Conservation (phyloP, 2,329 filamentous ascomycete genomes). For the Calonectria pauciramosa region DNA sequence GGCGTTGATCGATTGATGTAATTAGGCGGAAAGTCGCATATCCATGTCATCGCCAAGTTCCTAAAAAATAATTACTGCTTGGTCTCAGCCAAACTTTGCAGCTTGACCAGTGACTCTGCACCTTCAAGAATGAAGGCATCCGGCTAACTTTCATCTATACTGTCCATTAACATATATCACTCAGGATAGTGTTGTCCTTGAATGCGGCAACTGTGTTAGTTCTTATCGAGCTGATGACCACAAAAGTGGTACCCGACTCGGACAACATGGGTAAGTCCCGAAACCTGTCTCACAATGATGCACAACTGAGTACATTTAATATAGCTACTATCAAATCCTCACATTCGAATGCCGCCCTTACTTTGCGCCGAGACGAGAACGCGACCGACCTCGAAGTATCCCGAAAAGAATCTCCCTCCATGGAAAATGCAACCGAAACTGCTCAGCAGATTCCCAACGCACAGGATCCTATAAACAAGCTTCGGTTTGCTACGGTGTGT, state of each 20-base stretch:
- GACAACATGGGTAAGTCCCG: not conserved
- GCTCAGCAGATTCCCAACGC: conserved; percentile 60
- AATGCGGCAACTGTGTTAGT: not conserved
- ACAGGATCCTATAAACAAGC: conserved; percentile 79
- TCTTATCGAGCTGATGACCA: not conserved
- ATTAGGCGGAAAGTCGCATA: too few species aligned
- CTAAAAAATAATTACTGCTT: too few species aligned
- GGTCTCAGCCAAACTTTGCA: not conserved
- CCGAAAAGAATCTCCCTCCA: too few species aligned
- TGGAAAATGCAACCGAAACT: not conserved
- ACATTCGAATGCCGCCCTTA: too few species aligned
- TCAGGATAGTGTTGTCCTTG: too few species aligned
- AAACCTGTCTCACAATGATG: not conserved
- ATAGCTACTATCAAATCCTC: not conserved
- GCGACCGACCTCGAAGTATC: not conserved
- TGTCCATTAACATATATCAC: too few species aligned
- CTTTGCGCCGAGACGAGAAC: not conserved
- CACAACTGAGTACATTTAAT: not conserved
- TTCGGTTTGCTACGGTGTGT: conserved; percentile 74
- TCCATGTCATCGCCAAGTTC: too few species aligned
- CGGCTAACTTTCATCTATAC: not conserved
- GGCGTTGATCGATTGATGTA: not conserved
- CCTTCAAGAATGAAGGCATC: not conserved
- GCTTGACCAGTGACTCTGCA: not conserved
- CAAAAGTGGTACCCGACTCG: not conserved